phyloP scores from a whole-genome alignment of 163 green algal genomes.

The Scenedesmus sp. region DNA sequence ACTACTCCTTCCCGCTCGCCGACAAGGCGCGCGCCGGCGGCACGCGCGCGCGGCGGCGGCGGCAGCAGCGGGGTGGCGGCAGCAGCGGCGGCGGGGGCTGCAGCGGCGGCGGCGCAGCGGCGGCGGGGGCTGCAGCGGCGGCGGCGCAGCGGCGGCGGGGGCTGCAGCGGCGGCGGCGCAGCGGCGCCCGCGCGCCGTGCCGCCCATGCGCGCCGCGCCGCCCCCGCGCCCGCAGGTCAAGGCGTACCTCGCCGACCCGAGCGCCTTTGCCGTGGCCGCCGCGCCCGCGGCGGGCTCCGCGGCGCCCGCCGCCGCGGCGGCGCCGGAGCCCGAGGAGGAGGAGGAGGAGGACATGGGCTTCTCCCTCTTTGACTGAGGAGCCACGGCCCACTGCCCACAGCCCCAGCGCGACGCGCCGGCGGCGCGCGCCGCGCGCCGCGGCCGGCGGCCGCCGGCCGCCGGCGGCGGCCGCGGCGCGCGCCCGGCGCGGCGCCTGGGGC shows the following conservation, averaged over 20 bases:
- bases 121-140: neutral
- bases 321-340: constrained; percentile 66
- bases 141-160: no score
- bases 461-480: no score
- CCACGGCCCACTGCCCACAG: no score
- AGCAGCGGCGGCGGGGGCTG: neutral
- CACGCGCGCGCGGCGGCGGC: no score
- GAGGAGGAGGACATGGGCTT: constrained; percentile 85
- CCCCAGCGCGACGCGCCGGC: no score
- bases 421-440: no score
- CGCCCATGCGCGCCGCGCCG: neutral
- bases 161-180: no score
- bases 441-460: no score
- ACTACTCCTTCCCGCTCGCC: constrained; percentile 96
- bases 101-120: neutral
- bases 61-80: neutral
- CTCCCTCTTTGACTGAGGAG: constrained; percentile 86
- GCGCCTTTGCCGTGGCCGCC: constrained; percentile 82
- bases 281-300: constrained; percentile 60
- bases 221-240: constrained; percentile 73
- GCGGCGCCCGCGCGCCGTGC: neutral
- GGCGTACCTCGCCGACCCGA: constrained; percentile 90
- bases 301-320: constrained; percentile 52
- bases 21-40: constrained; percentile 76
- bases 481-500: no score